Evolutionary conservation across 2,329 filamentous ascomycete genomes (phyloP), one percentile per base, ranked within the genome.

Genomic region (Apiospora saccharicola): DNA sequence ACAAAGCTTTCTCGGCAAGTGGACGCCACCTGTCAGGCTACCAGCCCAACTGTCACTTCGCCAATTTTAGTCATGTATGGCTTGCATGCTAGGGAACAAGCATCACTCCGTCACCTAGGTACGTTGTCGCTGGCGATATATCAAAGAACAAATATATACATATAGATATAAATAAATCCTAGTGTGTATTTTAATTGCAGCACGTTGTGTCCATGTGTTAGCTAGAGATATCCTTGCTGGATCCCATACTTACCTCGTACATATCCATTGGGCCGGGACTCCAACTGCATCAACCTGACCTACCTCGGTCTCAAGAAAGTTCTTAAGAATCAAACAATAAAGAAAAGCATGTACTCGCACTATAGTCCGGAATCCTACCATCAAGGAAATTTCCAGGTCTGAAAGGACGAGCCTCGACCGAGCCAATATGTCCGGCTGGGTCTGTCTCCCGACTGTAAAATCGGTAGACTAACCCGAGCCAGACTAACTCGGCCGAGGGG

Each of bases 311-410:
- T 41, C 37, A 41, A 41, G 37, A 10, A 2, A 41, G 37, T 41
- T 10, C 37, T 41, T 10, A 30, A 34, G 34, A 37, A 43, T 13
- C 12, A 41, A 2, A 41, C 0, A 67, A 26, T 19, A 51, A 44
- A 41, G 22, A 61, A 61, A 61, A 57, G 53, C 24, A 88, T 91
- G 88, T 91, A 85, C 87, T 90, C 88, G 82, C 86, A 86, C 85
- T 87, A 89, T 90, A 91, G 89, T 90, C 89, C 88, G 84, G 83
- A 83, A 82, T 85, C 86, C 88, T 86, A 90, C 87, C 80, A 81
- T 85, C 89, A 83, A 86, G 83, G 47, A 26, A 86, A 83, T 22
- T 64, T 41, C 78, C 86, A 86, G 88, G 82, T 91, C 89, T 91
- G 89, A 90, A 84, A 89, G 86, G 89, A 87, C 86, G 88, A 89